Percentiles rank a stretch among this genome's conserved stretches.
Conservation (phyloP, 768 basidiomycete species). For the Fibroporia radiculosa region DNA sequence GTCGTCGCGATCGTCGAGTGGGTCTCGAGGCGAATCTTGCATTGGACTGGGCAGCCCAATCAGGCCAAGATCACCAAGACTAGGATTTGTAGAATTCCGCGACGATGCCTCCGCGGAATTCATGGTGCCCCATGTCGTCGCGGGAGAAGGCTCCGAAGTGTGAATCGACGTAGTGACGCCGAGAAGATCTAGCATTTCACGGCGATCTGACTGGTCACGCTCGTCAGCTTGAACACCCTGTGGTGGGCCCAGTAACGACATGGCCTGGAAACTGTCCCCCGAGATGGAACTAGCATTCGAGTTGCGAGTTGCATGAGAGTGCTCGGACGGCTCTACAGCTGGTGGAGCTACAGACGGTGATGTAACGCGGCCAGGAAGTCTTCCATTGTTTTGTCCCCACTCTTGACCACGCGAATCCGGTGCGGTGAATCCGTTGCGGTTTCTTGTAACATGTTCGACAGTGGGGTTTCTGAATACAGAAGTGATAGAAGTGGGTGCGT, state of each 20-base stretch:
- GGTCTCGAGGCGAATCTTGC: neutral
- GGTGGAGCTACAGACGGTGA: no score
- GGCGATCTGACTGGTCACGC: neutral
- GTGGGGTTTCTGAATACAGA: no score
- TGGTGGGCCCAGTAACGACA: conserved; percentile 1
- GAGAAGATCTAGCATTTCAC: conserved; percentile 1
- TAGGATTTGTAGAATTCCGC: conserved; percentile 6
- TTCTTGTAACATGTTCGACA: no score
- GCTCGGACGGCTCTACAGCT: neutral
- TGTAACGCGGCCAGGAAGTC: no score
- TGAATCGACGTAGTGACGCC: neutral
- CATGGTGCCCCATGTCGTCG: conserved; percentile 12
- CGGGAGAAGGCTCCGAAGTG: conserved; percentile 8
- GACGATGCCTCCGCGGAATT: conserved; percentile 1
- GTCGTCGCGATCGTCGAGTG: neutral
- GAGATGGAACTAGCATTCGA: conserved; percentile 2
- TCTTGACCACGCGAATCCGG: no score
- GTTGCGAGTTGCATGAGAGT: neutral
- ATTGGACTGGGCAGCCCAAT: conserved; percentile 5
- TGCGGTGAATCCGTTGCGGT: no score
- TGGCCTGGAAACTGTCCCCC: neutral
- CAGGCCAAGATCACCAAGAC: conserved; percentile 8
- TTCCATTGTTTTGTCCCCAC: no score
- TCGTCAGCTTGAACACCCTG: neutral
- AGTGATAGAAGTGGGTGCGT: no score